Conservation (phyloP, 2,329 filamentous ascomycete species). For the Botrytis porri region DNA sequence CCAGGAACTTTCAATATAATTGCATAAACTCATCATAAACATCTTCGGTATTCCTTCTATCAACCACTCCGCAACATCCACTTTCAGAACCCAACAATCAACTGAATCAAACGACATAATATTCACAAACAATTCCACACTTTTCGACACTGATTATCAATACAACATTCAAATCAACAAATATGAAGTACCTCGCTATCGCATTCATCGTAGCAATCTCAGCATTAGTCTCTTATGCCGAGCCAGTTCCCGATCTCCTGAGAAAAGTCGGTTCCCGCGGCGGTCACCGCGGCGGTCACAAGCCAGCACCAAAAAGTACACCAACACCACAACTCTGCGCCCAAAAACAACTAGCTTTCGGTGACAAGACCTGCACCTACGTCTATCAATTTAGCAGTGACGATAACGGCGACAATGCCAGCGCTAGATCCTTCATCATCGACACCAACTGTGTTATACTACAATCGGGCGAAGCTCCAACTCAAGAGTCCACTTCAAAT, state of each 20-base stretch:
- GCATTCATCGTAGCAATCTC: neutral
- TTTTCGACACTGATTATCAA: neutral
- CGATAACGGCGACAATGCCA: neutral
- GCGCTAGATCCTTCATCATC: neutral
- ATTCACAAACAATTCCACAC: neutral
- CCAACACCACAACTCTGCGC: constrained; percentile 4
- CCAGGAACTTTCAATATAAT: neutral
- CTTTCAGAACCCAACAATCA: neutral
- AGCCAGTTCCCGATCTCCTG: neutral
- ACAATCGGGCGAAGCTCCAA: neutral
- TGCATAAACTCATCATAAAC: neutral
- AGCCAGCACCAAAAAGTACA: neutral
- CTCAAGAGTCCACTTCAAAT: neutral
- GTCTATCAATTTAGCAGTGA: neutral
- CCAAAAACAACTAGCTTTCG: neutral
- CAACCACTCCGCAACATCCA: neutral
- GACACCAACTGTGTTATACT: neutral
- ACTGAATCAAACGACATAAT: neutral
- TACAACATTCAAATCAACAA: neutral
- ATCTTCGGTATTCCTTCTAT: neutral
- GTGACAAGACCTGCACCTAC: neutral
- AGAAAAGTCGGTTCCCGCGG: neutral
- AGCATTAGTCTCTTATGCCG: neutral
- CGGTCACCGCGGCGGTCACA: rapidly evolving
- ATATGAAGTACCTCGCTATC: neutral